Evolutionary conservation across 2,329 filamentous ascomycete genomes (phyloP).

Genomic region (Fusarium concolor): DNA sequence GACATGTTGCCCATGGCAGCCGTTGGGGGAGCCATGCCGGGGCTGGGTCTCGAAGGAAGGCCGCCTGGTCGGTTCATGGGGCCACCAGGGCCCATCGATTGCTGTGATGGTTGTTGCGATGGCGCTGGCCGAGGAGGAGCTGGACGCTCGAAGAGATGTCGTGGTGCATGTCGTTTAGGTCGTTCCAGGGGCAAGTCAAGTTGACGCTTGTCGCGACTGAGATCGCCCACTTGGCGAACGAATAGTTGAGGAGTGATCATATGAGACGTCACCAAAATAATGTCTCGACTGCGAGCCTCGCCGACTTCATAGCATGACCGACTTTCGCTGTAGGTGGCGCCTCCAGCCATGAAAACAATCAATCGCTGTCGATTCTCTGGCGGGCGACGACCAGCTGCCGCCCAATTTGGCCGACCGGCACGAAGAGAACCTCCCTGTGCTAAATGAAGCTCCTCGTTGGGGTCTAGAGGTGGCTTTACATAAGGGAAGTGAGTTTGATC

Average conservation of each 20-base stretch:
- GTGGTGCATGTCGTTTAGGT: slow-evolving; percentile 83
- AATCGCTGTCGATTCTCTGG: slow-evolving; percentile 87
- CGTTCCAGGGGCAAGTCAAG: slow-evolving; percentile 85
- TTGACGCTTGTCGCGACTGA: slow-evolving; percentile 78
- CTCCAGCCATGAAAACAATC: slow-evolving; percentile 94
- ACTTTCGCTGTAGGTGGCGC: slow-evolving; percentile 92
- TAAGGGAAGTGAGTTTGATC: slow-evolving; percentile 78
- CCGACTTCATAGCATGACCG: slow-evolving; percentile 90
- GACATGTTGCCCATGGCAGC: slow-evolving; percentile 68
- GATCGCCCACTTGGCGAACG: slow-evolving; percentile 82
- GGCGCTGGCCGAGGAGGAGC: slow-evolving; percentile 61
- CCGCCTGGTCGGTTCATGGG: slow-evolving; percentile 42
- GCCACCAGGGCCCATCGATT: slow-evolving; percentile 29
- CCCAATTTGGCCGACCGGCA: slow-evolving; percentile 95
- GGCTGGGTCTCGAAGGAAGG: slow-evolving; percentile 43
- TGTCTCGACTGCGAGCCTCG: slow-evolving; percentile 76
- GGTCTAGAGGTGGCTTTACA: slow-evolving; percentile 75
- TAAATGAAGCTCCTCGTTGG: slow-evolving; percentile 67
- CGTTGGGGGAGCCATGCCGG: slow-evolving; percentile 56
- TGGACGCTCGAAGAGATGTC: slow-evolving; percentile 84
- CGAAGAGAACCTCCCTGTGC: slow-evolving; percentile 80
- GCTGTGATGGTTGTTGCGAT: slow-evolving; percentile 39
- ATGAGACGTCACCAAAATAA: slow-evolving; percentile 91
- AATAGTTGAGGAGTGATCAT: slow-evolving; percentile 91
- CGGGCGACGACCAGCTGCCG: slow-evolving; percentile 79